These are phyloP conservation scores for Clarireedia monteithiana DNA, from an alignment of 2,329 filamentous ascomycete genomes.

Conservation along the genomic window DNA sequence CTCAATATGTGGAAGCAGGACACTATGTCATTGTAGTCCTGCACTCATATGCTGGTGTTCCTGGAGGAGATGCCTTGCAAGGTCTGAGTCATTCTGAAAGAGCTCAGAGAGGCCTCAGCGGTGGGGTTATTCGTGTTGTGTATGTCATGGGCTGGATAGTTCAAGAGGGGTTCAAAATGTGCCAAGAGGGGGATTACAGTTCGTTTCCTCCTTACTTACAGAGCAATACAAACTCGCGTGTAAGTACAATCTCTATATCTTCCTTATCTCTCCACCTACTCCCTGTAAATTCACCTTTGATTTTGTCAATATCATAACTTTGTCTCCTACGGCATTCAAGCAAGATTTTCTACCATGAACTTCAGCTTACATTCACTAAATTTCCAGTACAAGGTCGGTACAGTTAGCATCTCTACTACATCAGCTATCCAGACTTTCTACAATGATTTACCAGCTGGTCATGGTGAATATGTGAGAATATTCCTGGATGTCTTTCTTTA, in stretches of 20 bases:
- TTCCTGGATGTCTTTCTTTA: slow-evolving; percentile 15
- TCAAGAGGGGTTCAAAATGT: slow-evolving; percentile 6
- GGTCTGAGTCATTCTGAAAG: slow-evolving; percentile 21
- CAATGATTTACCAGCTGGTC: slow-evolving; percentile 3
- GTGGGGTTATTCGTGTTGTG: slow-evolving; percentile 29
- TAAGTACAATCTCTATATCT: neutral
- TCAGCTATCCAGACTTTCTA: slow-evolving; percentile 5
- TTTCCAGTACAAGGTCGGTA: slow-evolving; percentile 6
- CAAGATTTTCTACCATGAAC: neutral
- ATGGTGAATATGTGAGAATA: slow-evolving; percentile 5
- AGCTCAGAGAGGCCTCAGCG: slow-evolving; percentile 12
- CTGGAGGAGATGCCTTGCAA: slow-evolving; percentile 21
- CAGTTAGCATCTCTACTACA: slow-evolving; percentile 1
- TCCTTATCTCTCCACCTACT: neutral
- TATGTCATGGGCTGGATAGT: slow-evolving; percentile 33
- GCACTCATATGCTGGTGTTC: slow-evolving; percentile 21
- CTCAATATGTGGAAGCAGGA: slow-evolving; percentile 28
- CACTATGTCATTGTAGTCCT: slow-evolving; percentile 25
- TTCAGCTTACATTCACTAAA: slow-evolving; percentile 6
- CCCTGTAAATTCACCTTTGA: neutral
- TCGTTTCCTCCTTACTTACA: slow-evolving; percentile 7
- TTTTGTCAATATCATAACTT: neutral
- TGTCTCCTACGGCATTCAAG: too few relatives aligned
- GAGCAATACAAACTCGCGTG: slow-evolving; percentile 3
- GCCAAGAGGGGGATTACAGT: slow-evolving; percentile 6